Percentiles rank a stretch among this genome's conserved stretches.
phyloP scores from a whole-genome alignment of 768 basidiomycete species.

The Cytidiella melzeri region DNA sequence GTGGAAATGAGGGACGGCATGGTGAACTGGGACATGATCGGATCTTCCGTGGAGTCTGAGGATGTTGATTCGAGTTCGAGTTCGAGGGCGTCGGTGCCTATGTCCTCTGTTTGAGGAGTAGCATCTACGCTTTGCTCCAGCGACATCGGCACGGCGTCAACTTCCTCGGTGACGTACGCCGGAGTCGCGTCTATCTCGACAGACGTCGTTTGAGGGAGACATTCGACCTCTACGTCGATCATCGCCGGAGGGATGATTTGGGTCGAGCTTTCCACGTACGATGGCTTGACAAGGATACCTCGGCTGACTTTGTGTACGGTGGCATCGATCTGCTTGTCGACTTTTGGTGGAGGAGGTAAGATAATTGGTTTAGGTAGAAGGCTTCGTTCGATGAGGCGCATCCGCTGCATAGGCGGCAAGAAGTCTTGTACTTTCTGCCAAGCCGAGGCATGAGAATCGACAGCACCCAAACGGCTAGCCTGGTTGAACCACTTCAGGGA shows the following conservation, averaged over 20 bases:
- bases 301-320: constrained; percentile 36
- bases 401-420: constrained; percentile 64
- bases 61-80: constrained; percentile 9
- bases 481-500: constrained; percentile 73
- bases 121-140: constrained; percentile 28
- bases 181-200: constrained; percentile 51
- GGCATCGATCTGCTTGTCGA: constrained; percentile 48
- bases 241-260: constrained; percentile 32
- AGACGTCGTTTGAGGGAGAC: constrained; percentile 31
- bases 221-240: constrained; percentile 35
- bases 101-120: constrained; percentile 19
- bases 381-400: constrained; percentile 57
- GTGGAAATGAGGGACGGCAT: constrained; percentile 8
- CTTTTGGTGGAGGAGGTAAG: constrained; percentile 23
- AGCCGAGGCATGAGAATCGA: constrained; percentile 57
- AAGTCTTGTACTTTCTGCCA: constrained; percentile 69
- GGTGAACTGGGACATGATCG: constrained; percentile 5
- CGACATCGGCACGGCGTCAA: constrained; percentile 37
- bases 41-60: constrained; percentile 7
- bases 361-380: constrained; percentile 26
- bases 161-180: constrained; percentile 34
- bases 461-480: constrained; percentile 63
- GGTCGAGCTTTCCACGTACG: constrained; percentile 27
- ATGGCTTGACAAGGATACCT: constrained; percentile 36
- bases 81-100: constrained; percentile 17